A percentile compares a stretch with the other conserved stretches of the same genome.
These are phyloP conservation scores for Phytophthora fragariaefolia DNA, from an alignment of 352 stramenopile genomes.

Conservation along the genomic window DNA sequence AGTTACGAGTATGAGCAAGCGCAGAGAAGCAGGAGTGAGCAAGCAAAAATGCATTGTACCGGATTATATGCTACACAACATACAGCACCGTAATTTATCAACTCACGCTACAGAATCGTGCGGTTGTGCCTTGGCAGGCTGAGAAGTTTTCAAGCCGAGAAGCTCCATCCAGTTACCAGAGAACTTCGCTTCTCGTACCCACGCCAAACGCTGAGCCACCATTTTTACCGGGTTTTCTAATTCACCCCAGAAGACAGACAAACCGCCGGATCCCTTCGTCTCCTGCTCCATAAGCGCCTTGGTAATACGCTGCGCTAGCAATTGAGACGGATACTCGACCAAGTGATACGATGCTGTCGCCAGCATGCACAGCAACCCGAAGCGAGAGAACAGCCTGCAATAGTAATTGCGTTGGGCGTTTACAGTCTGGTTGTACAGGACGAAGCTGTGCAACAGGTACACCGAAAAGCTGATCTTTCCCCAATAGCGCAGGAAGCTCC, in stretches of 20 bases:
- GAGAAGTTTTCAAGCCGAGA: constrained; percentile 18
- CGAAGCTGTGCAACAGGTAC: constrained; percentile 55
- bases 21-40: too few relatives aligned
- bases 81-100: constrained; percentile 9
- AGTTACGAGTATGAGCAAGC: too few relatives aligned
- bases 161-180: constrained; percentile 27
- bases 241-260: constrained; percentile 34
- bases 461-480: constrained; percentile 61
- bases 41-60: constrained; percentile 18
- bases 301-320: constrained; percentile 48
- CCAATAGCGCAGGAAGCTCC: constrained; percentile 46
- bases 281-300: constrained; percentile 38
- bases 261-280: constrained; percentile 24
- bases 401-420: constrained; percentile 40
- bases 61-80: constrained; percentile 30
- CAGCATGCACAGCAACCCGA: constrained; percentile 39
- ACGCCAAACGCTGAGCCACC: constrained; percentile 24
- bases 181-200: constrained; percentile 25
- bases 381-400: constrained; percentile 42
- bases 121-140: constrained; percentile 17
- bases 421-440: constrained; percentile 37
- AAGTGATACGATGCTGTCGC: constrained; percentile 43
- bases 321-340: constrained; percentile 63
- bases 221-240: constrained; percentile 31
- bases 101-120: constrained; percentile 23